Conservation (phyloP, 352 stramenopile genomes). For the Elongisporangium senticosum region DNA sequence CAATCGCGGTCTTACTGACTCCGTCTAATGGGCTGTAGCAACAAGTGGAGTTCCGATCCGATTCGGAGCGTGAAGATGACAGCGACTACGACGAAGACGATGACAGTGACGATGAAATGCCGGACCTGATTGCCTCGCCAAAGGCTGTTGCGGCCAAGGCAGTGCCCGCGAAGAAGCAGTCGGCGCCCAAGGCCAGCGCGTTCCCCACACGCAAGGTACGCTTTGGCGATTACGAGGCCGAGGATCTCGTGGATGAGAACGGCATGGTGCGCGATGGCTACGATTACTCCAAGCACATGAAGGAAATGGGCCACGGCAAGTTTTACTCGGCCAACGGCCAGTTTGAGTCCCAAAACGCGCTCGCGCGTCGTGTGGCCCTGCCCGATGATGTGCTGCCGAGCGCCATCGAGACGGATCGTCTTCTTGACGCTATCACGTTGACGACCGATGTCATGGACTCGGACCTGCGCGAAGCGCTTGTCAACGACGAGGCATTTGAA, state of each 20-base stretch:
- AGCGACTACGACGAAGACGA: conserved; percentile 30
- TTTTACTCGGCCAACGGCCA: conserved; percentile 76
- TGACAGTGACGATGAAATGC: conserved; percentile 46
- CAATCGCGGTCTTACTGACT: not conserved
- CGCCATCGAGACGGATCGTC: conserved; percentile 61
- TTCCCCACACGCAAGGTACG: conserved; percentile 59
- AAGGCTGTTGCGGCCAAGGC: not conserved
- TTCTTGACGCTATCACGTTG: conserved; percentile 78
- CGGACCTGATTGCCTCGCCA: conserved; percentile 35
- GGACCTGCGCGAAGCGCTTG: conserved; percentile 78
- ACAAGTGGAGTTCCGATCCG: conserved; percentile 52
- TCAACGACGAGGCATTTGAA: conserved; percentile 82
- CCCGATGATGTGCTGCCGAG: conserved; percentile 66
- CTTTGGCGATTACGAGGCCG: conserved; percentile 55
- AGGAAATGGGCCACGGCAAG: conserved; percentile 82
- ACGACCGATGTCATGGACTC: conserved; percentile 85
- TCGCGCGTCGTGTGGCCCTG: conserved; percentile 59
- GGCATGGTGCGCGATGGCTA: conserved; percentile 90
- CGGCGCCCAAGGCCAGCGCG: conserved; percentile 1
- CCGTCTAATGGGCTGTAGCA: conserved; percentile 10
- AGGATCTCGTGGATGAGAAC: conserved; percentile 82
- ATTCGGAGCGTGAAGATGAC: conserved; percentile 34
- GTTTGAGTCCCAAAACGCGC: conserved; percentile 52
- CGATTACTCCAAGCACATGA: conserved; percentile 91
- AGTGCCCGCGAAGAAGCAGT: conserved; percentile 8